Evolutionary conservation across 2,329 filamentous ascomycete species (phyloP).

Genomic region (Phialocephala sp.): DNA sequence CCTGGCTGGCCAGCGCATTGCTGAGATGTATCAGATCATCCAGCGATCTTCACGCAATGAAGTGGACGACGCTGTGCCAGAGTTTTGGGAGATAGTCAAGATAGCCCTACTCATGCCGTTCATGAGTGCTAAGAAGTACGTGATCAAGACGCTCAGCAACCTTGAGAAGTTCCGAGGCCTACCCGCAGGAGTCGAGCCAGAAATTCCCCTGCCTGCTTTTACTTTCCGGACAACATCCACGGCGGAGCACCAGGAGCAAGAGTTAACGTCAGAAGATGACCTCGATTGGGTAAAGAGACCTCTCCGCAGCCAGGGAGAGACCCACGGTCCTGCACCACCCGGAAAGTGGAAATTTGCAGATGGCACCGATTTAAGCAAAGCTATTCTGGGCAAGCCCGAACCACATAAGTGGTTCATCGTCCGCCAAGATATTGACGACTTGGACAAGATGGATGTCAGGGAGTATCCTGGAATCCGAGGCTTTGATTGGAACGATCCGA

Average conservation of each 20-base stretch:
- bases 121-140: background rate
- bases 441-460: conserved; percentile 10
- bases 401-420: conserved; percentile 26
- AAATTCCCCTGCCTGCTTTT: background rate
- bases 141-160: background rate
- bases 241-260: no score
- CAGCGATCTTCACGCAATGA: background rate
- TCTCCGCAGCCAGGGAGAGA: background rate
- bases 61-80: background rate
- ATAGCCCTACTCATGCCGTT: background rate
- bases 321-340: background rate
- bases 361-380: conserved; percentile 14
- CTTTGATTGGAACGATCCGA: conserved; percentile 24
- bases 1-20: background rate
- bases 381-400: conserved; percentile 14
- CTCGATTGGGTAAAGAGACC: background rate
- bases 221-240: no score
- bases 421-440: conserved; percentile 11
- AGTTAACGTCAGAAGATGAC: background rate
- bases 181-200: background rate
- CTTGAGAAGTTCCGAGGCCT: background rate
- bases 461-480: conserved; percentile 18
- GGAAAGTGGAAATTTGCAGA: conserved; percentile 22
- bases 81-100: background rate
- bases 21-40: background rate